Conservation (phyloP, 352 stramenopile genomes). For the Blastocystis sp. region DNA sequence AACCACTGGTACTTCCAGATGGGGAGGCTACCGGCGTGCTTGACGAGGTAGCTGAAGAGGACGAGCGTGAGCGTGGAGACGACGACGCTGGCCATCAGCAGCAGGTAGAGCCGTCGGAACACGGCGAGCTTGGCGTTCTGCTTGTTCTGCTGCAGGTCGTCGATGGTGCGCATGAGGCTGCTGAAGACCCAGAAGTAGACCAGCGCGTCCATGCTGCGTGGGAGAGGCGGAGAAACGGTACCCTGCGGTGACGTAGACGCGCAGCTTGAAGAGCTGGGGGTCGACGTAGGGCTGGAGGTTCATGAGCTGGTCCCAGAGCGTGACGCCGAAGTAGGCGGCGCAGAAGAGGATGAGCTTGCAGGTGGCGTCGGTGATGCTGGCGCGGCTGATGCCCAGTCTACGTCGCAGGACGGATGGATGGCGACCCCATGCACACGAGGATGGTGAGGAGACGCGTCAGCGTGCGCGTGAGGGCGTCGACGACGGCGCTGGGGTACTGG, state of each 20-base stretch:
- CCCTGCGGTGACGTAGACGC: slow-evolving; percentile 45
- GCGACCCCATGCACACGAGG: slow-evolving; percentile 54
- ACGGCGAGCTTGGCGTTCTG: slow-evolving; percentile 52
- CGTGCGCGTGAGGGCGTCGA: slow-evolving; percentile 17
- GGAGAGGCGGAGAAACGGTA: not conserved
- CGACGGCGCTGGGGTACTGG: slow-evolving; percentile 14
- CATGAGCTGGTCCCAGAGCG: slow-evolving; percentile 6
- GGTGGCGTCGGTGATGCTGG: slow-evolving; percentile 10
- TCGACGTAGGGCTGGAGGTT: not conserved
- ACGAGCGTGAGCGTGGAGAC: slow-evolving; percentile 37
- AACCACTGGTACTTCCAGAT: slow-evolving; percentile 55
- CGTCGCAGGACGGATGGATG: not conserved
- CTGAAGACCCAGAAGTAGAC: slow-evolving; percentile 57
- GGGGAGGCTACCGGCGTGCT: not conserved
- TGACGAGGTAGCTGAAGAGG: slow-evolving; percentile 48
- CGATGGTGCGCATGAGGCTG: slow-evolving; percentile 53
- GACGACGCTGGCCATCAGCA: slow-evolving; percentile 33
- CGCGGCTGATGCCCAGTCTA: slow-evolving; percentile 38
- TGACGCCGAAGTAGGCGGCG: slow-evolving; percentile 23
- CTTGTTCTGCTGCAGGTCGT: slow-evolving; percentile 46
- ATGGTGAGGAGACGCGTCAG: slow-evolving; percentile 52
- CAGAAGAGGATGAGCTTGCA: slow-evolving; percentile 39
- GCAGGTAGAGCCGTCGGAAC: slow-evolving; percentile 18
- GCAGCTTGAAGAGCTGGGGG: not conserved
- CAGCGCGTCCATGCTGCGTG: slow-evolving; percentile 22